These are phyloP conservation scores for Cyclostephanos tholiformis DNA, from an alignment of 108 stramenopile species.

Conservation along the genomic window DNA sequence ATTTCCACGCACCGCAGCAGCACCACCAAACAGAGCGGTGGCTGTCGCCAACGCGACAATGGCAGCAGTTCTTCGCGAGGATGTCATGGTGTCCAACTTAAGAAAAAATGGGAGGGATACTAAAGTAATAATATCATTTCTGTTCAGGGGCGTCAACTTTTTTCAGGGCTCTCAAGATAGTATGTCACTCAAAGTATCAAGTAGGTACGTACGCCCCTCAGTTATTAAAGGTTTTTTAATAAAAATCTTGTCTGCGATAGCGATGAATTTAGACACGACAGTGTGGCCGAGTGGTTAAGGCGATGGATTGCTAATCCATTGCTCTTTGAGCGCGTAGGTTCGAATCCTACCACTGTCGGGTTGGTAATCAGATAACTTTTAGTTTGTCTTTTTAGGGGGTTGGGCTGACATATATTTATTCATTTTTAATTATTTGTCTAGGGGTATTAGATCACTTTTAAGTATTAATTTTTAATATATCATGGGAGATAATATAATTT, in stretches of 20 bases:
- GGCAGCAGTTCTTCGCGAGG: constrained; percentile 1
- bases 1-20: background rate
- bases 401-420: too few relatives aligned
- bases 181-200: too few relatives aligned
- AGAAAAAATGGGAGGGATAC: background rate
- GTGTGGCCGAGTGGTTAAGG: constrained; percentile 18
- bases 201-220: too few relatives aligned
- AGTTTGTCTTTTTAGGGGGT: too few relatives aligned
- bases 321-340: constrained; percentile 15
- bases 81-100: constrained; percentile 5
- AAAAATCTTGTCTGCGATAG: background rate
- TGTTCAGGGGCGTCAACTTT: too few relatives aligned
- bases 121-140: too few relatives aligned
- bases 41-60: background rate
- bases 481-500: too few relatives aligned
- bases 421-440: too few relatives aligned
- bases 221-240: too few relatives aligned
- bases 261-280: background rate
- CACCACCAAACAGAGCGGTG: background rate
- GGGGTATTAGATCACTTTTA: too few relatives aligned
- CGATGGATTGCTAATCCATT: constrained; percentile 18
- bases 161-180: background rate
- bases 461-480: too few relatives aligned
- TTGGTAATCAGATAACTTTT: too few relatives aligned
- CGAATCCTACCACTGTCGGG: constrained; percentile 14